These are phyloP conservation scores for Groenewaldozyma tartarivorans DNA, from an alignment of 805 yeast genomes.

Conservation along the genomic window DNA sequence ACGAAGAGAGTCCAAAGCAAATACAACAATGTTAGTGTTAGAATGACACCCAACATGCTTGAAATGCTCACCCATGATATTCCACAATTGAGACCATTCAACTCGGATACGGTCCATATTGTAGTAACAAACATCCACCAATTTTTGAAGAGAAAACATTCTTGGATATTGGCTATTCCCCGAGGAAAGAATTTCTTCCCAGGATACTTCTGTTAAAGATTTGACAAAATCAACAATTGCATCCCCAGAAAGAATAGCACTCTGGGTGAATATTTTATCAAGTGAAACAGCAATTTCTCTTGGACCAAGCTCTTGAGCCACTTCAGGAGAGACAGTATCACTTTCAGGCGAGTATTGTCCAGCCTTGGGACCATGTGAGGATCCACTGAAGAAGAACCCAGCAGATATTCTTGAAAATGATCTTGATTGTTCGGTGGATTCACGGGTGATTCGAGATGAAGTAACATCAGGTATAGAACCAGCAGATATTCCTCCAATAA, in stretches of 20 bases:
- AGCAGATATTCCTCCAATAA: conserved; percentile 80
- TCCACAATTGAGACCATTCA: conserved; percentile 96
- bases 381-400: background rate
- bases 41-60: conserved; percentile 74
- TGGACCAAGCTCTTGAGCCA: conserved; percentile 26
- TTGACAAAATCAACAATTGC: conserved; percentile 82
- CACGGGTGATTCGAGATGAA: conserved; percentile 49
- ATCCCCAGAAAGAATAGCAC: conserved; percentile 67
- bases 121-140: conserved; percentile 95
- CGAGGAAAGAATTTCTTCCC: conserved; percentile 85
- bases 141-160: conserved; percentile 85
- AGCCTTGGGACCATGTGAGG: background rate
- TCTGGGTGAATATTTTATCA: conserved; percentile 80
- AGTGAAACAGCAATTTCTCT: conserved; percentile 39
- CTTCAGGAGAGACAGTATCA: conserved; percentile 16
- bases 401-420: conserved; percentile 14
- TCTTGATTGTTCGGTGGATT: conserved; percentile 14
- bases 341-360: conserved; percentile 6
- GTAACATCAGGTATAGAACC: conserved; percentile 78
- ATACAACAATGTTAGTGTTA: conserved; percentile 67
- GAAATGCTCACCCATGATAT: conserved; percentile 83
- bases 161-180: conserved; percentile 77
- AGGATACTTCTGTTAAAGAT: conserved; percentile 77
- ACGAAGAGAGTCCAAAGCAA: conserved; percentile 89
- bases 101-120: conserved; percentile 93